Evolutionary conservation across 2,329 filamentous ascomycete species (phyloP).

Genomic region (Zarea fungicola): DNA sequence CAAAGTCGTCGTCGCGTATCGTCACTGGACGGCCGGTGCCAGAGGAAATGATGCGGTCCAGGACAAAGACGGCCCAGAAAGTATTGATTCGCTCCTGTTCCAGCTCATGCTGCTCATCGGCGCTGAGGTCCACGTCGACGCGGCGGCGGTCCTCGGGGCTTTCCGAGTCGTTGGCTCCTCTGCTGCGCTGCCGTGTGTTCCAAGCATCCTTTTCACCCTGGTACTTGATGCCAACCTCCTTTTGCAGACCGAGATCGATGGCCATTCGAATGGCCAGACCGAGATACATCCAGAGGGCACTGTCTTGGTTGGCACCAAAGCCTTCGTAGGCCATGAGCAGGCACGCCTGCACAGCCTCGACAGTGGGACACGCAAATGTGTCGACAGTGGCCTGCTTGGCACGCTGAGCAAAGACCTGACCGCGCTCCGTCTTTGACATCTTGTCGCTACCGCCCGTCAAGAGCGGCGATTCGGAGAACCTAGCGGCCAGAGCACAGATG

Average conservation of each 20-base stretch:
- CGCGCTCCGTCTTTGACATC: conserved; percentile 59
- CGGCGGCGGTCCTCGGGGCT: conserved; percentile 37
- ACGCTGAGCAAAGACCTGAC: conserved; percentile 71
- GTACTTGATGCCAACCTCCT: conserved; percentile 66
- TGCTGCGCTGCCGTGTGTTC: conserved; percentile 41
- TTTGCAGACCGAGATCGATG: conserved; percentile 75
- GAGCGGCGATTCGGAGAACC: conserved; percentile 63
- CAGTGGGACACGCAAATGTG: conserved; percentile 74
- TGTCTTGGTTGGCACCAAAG: conserved; percentile 83
- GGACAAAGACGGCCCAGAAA: conserved; percentile 85
- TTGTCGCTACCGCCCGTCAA: conserved; percentile 44
- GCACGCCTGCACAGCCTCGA: conserved; percentile 79
- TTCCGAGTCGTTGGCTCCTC: conserved; percentile 28
- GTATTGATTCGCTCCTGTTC: conserved; percentile 82
- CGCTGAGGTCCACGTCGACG: conserved; percentile 37
- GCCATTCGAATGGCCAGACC: conserved; percentile 82
- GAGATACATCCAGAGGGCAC: conserved; percentile 89
- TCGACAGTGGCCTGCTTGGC: conserved; percentile 80
- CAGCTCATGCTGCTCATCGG: conserved; percentile 55
- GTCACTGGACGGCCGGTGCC: conserved; percentile 82
- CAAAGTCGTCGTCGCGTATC: conserved; percentile 77
- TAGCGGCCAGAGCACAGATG: conserved; percentile 74
- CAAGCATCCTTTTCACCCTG: conserved; percentile 49
- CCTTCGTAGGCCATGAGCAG: conserved; percentile 82
- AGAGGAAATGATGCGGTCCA: conserved; percentile 82